Evolutionary conservation across 305 asterid species (phyloP).

Genomic region (Lippia alba): DNA sequence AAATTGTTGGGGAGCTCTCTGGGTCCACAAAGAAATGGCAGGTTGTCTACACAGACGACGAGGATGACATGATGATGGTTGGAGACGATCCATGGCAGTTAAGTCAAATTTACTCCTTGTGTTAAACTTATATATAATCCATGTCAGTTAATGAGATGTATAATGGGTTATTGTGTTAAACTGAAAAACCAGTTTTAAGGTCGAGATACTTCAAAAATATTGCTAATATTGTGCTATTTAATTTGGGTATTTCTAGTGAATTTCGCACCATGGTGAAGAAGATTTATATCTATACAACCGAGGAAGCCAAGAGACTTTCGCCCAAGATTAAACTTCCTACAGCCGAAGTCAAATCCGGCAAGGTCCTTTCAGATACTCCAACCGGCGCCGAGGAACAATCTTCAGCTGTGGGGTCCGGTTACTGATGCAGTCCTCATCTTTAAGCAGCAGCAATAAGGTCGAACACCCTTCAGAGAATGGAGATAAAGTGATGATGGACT

Average conservation of each 20-base stretch:
- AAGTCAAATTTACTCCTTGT: constrained; percentile 31
- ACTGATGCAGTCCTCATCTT: constrained; percentile 35
- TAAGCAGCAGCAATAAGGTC: constrained; percentile 20
- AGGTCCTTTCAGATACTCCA: constrained; percentile 52
- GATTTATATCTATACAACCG: constrained; percentile 69
- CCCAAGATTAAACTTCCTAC: constrained; percentile 79
- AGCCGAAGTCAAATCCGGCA: constrained; percentile 52
- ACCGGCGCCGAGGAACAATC: constrained; percentile 66
- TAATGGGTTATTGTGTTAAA: no score
- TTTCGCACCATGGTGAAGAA: constrained; percentile 80
- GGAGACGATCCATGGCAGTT: constrained; percentile 99
- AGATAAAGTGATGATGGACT: neutral
- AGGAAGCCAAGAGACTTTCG: constrained; percentile 81
- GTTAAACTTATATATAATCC: no score
- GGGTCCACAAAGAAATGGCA: constrained; percentile 87
- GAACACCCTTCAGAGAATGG: neutral
- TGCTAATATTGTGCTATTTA: constrained; percentile 19
- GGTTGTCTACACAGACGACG: constrained; percentile 94
- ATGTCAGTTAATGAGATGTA: no score
- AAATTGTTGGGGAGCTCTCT: constrained; percentile 76
- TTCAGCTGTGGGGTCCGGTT: constrained; percentile 49
- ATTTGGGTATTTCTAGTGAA: constrained; percentile 56
- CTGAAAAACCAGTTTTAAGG: no score
- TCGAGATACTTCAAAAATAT: neutral
- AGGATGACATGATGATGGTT: constrained; percentile 98